Conservation (phyloP, 2,329 filamentous ascomycete genomes). For the Rhynchosporium agropyri region DNA sequence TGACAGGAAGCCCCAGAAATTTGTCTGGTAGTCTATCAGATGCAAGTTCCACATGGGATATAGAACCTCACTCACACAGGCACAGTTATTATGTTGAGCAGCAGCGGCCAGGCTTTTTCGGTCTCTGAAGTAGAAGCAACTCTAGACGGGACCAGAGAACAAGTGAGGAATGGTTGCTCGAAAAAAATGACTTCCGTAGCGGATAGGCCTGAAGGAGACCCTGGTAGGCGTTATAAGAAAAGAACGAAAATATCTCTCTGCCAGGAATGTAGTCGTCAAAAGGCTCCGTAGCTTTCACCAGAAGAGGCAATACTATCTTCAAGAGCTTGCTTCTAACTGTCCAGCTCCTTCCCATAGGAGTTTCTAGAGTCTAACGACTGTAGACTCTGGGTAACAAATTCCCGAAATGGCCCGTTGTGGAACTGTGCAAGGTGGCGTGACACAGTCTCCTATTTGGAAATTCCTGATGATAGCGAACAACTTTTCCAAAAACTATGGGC, state of each 20-base stretch:
- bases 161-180: conserved; percentile 20
- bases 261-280: not conserved
- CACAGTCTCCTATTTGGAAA: not conserved
- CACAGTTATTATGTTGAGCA: conserved; percentile 20
- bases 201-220: conserved; percentile 16
- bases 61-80: conserved; percentile 22
- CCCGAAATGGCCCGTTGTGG: not conserved
- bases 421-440: conserved; percentile 2
- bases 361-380: conserved; percentile 23
- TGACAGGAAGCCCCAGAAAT: not conserved
- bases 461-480: not conserved
- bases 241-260: conserved; percentile 4
- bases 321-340: conserved; percentile 4
- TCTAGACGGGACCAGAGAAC: conserved; percentile 23
- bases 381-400: conserved; percentile 14
- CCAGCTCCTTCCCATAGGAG: conserved; percentile 20
- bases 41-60: conserved; percentile 19
- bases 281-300: not conserved
- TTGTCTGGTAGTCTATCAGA: conserved; percentile 13
- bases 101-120: conserved; percentile 19
- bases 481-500: not conserved
- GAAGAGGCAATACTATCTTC: conserved; percentile 8
- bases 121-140: conserved; percentile 16
- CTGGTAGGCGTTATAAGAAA: conserved; percentile 3
- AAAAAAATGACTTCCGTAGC: conserved; percentile 9